Evolutionary conservation across 208 protist genomes (phyloP), one percentile per base, ranked within the genome.

Genomic region (Crithidia bombi): DNA sequence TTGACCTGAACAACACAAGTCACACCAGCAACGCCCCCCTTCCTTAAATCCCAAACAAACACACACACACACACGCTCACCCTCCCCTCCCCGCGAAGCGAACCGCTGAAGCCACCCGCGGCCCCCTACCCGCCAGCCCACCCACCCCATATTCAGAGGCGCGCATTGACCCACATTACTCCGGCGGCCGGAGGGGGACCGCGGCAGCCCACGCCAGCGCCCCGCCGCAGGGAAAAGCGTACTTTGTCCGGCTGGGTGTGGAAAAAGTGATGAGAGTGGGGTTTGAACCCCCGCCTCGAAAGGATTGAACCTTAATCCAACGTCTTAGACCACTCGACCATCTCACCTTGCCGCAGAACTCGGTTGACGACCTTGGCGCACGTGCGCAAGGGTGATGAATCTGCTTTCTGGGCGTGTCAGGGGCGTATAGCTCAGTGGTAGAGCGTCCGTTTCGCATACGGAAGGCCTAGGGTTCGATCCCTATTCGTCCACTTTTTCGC

Each of bases 361-460:
- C 38, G 14, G 38, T 7, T 43, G 14, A 43, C 38, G 38, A 7
- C 38, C 38, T 43, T 43, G 30, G 23, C 33, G 46, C 21, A 30
- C 7, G 26, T 28, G 5, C 12, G 30, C 36, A 43, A 21, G 2
- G n/a, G n/a, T n/a, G n/a, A n/a, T n/a, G n/a, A n/a, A n/a, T 64
- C 52, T 41, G 5, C 17, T 56, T 49, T 61, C 23, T 9, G 2
- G 5, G 33, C 3, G 52, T 32, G 5, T 38, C 30, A 33, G 28
- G 81, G 81, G 81, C 81, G 81, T 87, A 72, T 87, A 87, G 81
- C 81, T 87, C 81, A 87, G 81, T 87, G 81, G 81, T 87, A 86
- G 81, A 86, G 81, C 81, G 81, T 86, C 81, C 81, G 81, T 86
- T 86, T 86, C 81, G 81, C 81, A 87, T 87, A 87, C 81, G 81